phyloP scores from a whole-genome alignment of 192 early-diverging fungal species.

The Haplosporangium gracile region DNA sequence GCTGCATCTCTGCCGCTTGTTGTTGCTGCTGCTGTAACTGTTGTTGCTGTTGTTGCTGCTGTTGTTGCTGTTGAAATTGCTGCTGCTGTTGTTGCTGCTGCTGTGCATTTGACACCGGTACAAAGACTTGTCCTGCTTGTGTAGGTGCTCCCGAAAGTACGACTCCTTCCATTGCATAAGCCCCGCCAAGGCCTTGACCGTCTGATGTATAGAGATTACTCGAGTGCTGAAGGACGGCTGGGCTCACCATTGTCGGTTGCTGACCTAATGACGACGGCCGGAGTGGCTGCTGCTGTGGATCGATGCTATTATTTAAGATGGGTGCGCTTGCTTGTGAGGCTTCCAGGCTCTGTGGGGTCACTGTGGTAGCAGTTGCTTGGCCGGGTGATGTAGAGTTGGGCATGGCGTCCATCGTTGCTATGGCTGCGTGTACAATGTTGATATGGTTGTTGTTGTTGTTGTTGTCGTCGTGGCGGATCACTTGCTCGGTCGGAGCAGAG shows the following conservation, averaged over 20 bases:
- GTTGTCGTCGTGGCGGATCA: neutral
- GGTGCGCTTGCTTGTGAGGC: neutral
- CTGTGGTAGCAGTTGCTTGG: neutral
- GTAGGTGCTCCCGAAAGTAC: constrained; percentile 18
- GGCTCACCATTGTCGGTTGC: constrained; percentile 6
- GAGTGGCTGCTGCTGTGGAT: neutral
- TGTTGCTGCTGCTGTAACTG: constrained; percentile 29
- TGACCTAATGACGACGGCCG: neutral
- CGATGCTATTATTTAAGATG: neutral
- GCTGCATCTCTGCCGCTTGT: constrained; percentile 16
- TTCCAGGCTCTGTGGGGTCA: neutral
- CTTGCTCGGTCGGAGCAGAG: constrained; percentile 19
- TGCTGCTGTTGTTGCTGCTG: constrained; percentile 23
- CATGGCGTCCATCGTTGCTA: neutral
- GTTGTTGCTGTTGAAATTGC: constrained; percentile 21
- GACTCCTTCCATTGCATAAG: constrained; percentile 45
- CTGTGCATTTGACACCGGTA: neutral
- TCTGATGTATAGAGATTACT: constrained; percentile 5
- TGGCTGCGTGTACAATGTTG: constrained; percentile 16
- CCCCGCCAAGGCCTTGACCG: neutral
- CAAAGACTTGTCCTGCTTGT: constrained; percentile 5
- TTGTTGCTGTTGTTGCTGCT: constrained; percentile 20
- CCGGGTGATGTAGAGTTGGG: neutral
- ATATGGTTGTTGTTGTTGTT: constrained; percentile 1
- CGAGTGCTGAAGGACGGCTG: neutral